Evolutionary conservation across 345 rosid species (phyloP), one percentile per base, ranked within the genome.

Genomic region (Hibiscus tridactylites): DNA sequence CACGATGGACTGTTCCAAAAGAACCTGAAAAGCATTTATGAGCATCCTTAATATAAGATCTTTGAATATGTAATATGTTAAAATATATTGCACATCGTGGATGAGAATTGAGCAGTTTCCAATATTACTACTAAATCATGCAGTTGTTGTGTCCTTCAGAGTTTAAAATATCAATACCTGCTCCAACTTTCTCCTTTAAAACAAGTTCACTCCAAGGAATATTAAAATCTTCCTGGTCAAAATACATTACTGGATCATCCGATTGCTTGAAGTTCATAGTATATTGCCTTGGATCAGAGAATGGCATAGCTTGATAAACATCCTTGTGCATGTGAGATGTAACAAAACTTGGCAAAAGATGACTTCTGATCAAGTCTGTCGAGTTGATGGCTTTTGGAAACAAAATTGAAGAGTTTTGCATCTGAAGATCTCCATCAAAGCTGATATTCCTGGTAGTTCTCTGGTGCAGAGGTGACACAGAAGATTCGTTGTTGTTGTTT

Each of bases 1-100:
- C 88, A 74, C 80, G 85, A 69, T 74, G 83, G 59, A 85, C 88
- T 75, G 82, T 81, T 62, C 88, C 88, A 71, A 83, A 85, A 76
- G 88, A 83, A 74, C 88, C 88, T 85, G 83, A 65, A 72, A 81
- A 80, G 49, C 49, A 61, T 39, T 54, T 33, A 44, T 64, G 29
- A 75, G 73, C 57, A 62, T 31, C 52, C 49, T 75, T 33, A 54
- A 64, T 10, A 2, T 54, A 39, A 39, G 42, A 12, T 70, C 69
- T 74, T 73, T 13, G 5, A 78, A 37, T 50, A 53, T 21, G 53
- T 46, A 33, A 66, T 24, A 62, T 33, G 19, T 8, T 19, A 37
- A 68, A 21, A 46, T 6, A 42, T 16, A 65, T 3, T 15, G 63
- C 46, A 57, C 11, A 2, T 37, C 47, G 3, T 31, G 33, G 47